Evolutionary conservation across 2,329 filamentous ascomycete species (phyloP), one percentile per base, ranked within the genome.

Genomic region (Tolypocladium guangdongense): DNA sequence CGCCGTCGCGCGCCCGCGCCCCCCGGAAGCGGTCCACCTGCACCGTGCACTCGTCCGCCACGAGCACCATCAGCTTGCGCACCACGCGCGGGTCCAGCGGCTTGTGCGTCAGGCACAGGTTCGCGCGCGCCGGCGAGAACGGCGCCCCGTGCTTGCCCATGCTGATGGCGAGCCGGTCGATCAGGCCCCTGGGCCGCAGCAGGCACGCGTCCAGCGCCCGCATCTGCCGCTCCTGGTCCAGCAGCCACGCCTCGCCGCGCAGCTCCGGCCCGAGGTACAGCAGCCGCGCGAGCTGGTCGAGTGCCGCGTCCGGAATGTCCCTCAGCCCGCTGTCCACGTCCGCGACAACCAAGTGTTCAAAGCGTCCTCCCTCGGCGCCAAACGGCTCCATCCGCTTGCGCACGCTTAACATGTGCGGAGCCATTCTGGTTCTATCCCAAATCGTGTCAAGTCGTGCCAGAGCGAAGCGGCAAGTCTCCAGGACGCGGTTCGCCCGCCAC

Each of bases 11-110:
- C 22, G 43, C 50, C n/a, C 61, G 58, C 55, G 62, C 59, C 8
- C 48, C 50, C 11, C 68, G 63, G 45, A 71, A 61, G 1, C 57
- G 57, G 18, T 63, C 60, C 2, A 65, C 56, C 14, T 65, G 66
- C 7, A 59, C 58, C 0, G 69, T 75, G 32, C 68, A 66, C 60
- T 80, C 78, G 7, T 68, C 63, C 0, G 63, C 64, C 7, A 80
- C 49, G 7, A 73, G 64, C 20, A 69, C 49, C 60, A 74, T 74
- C n/a, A 78, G 59, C 20, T 66, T 66, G 45, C 70, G 71, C 18
- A 79, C 70, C 12, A 78, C 57, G 39, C 65, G 68, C 0, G 73
- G 66, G 41, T 78, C 67, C 5, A 80, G 67, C 0, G 37, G 52
- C 27, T 65, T 58, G 58, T 80, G 77, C 4, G 60, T 60, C 7